Percentiles rank a stretch among this genome's conserved stretches.
Conservation (phyloP, 2,329 filamentous ascomycete genomes). For the Mollisia scopiformis region DNA sequence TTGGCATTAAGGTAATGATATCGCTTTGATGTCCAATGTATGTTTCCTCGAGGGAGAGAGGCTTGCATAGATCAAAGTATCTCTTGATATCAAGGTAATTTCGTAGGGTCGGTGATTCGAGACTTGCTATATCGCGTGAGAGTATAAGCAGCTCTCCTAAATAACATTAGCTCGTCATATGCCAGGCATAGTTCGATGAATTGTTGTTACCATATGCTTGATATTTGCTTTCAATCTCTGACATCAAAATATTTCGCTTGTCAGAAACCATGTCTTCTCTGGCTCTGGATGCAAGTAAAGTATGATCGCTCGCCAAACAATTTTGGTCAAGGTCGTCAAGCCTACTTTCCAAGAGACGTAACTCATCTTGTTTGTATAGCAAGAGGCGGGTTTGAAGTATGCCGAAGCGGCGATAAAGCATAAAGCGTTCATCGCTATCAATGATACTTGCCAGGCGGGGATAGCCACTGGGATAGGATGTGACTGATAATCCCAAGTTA, state of each 20-base stretch:
- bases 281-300: constrained; percentile 3
- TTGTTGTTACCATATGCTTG: constrained; percentile 19
- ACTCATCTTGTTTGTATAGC: constrained; percentile 26
- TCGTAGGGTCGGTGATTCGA: constrained; percentile 32
- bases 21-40: constrained; percentile 42
- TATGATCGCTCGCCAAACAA: neutral
- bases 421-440: constrained; percentile 43
- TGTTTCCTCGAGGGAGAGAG: constrained; percentile 21
- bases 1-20: constrained; percentile 40
- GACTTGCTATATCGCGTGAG: constrained; percentile 30
- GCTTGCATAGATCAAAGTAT: constrained; percentile 32
- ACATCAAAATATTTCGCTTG: constrained; percentile 7
- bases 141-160: constrained; percentile 20
- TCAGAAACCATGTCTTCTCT: neutral
- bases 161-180: neutral
- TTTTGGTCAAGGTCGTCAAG: constrained; percentile 12
- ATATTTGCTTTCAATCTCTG: constrained; percentile 18
- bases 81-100: constrained; percentile 37
- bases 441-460: constrained; percentile 42
- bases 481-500: constrained; percentile 4
- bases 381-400: constrained; percentile 42
- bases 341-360: constrained; percentile 14
- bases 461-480: constrained; percentile 35
- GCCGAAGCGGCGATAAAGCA: constrained; percentile 44
- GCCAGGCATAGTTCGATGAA: neutral